Evolutionary conservation across 2,329 filamentous ascomycete species (phyloP).

Genomic region (Pyricularia sp.): DNA sequence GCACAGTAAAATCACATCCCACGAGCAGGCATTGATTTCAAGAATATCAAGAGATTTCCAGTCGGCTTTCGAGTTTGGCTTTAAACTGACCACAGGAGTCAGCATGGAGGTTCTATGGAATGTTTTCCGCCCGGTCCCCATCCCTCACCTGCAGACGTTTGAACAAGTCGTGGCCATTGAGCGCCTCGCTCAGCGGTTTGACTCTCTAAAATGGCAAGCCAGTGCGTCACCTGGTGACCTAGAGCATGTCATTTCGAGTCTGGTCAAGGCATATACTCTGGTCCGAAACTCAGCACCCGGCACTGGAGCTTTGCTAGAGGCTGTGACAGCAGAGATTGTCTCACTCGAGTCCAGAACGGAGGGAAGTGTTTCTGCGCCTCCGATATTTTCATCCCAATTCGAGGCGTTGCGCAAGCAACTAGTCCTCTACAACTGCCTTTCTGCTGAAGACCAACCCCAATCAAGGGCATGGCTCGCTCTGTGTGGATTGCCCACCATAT

Average conservation of each 20-base stretch:
- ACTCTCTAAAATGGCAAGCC: conserved; percentile 46
- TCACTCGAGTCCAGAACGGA: conserved; percentile 34
- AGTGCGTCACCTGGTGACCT: conserved; percentile 37
- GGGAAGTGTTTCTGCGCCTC: conserved; percentile 25
- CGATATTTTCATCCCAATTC: conserved; percentile 42
- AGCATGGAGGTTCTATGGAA: conserved; percentile 75
- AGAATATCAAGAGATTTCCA: conserved; percentile 29
- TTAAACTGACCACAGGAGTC: conserved; percentile 60
- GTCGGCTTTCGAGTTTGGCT: conserved; percentile 52
- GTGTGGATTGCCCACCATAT: conserved; percentile 29
- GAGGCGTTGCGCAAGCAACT: conserved; percentile 41
- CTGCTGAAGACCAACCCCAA: background rate
- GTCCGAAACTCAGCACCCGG: conserved; percentile 31
- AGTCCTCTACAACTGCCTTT: conserved; percentile 23
- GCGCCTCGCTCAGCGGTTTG: conserved; percentile 44
- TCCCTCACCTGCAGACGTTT: conserved; percentile 31
- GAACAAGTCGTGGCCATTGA: conserved; percentile 37
- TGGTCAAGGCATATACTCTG: conserved; percentile 43
- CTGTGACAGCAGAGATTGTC: conserved; percentile 37
- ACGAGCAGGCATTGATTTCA: conserved; percentile 24
- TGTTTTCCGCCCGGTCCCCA: conserved; percentile 49
- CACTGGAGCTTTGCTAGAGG: conserved; percentile 32
- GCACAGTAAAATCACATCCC: conserved; percentile 10
- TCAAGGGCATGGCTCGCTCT: conserved; percentile 30
- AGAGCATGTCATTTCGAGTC: conserved; percentile 36